Evolutionary conservation across 2,329 filamentous ascomycete genomes (phyloP), one percentile per base, ranked within the genome.

Genomic region (Talaromyces islandicus): DNA sequence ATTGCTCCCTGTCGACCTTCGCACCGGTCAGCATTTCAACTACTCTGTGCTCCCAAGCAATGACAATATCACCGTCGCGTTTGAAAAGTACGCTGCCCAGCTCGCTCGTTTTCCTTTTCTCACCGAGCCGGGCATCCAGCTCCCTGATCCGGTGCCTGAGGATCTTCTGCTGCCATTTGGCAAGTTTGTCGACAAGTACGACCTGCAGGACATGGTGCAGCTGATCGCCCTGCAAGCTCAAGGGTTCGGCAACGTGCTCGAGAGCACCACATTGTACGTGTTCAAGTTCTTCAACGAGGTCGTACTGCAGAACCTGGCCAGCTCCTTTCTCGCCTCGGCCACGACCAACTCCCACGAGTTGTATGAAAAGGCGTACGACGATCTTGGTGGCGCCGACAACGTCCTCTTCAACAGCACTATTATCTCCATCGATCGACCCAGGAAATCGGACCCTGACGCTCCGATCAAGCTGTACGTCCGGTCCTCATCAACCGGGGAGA

Each of bases 121-220:
- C 3, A 55, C 43, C 10, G 51, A 61, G 4, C 35, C 59, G 1
- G 70, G 70, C 2, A 68, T 66, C 46, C 57, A 65, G 12, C 66
- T 73, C 2, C 67, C 69, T 0, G 63, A 71, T 5, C 66, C 66
- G 0, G 64, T 74, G 4, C 70, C 72, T 0, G 69, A 69, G 43
- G 71, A 70, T 17, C 59, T 73, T 14, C 41, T 71, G 5, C 55
- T 68, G 17, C 66, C 70, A 1, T 72, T 73, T 64, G 60, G 63
- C 1, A 65, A 71, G 1, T 73, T 73, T 29, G 66, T 67, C 0
- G 58, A 63, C 24, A 68, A 68, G 35, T 65, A 73, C 32, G 54
- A 52, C 32, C 30, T 60, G 9, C 48, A 52, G 48, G 48, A 52
- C 25, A 29, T 52, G 5, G 48, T 52, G 10, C 48, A 17, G 25